These are phyloP conservation scores for Ramaria rubella DNA, from an alignment of 768 basidiomycete species.

Conservation along the genomic window DNA sequence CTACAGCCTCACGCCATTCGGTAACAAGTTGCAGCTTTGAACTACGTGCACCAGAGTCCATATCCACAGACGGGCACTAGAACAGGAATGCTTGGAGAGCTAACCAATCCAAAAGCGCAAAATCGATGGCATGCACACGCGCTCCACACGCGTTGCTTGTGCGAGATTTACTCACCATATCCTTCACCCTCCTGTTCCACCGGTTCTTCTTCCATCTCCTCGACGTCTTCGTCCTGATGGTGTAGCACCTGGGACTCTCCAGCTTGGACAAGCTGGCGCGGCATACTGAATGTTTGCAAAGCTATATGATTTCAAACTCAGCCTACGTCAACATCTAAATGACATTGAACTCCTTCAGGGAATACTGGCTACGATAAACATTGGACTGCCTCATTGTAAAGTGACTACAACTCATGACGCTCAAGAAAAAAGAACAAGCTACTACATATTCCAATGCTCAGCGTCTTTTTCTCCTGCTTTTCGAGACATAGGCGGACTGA, in stretches of 20 bases:
- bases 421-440: neutral
- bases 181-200: conserved; percentile 52
- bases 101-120: conserved; percentile 46
- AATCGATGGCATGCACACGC: conserved; percentile 30
- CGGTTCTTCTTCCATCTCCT: conserved; percentile 62
- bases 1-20: conserved; percentile 6
- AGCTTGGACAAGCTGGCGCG: conserved; percentile 22
- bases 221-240: conserved; percentile 59
- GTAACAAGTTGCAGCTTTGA: conserved; percentile 14
- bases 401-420: neutral
- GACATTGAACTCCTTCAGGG: too few species aligned
- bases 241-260: conserved; percentile 35
- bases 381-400: neutral
- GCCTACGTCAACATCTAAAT: neutral
- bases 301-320: conserved; percentile 11
- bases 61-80: neutral
- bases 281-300: neutral
- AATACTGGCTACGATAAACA: too few species aligned
- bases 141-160: conserved; percentile 1
- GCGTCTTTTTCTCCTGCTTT: conserved; percentile 1
- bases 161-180: conserved; percentile 7
- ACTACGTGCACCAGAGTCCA: neutral
- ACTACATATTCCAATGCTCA: neutral
- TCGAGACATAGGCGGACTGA: neutral
- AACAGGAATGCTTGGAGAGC: conserved; percentile 10